Evolutionary conservation across 306 rosid species (phyloP), one percentile per base, ranked within the genome.

Genomic region (Spatholobus suberectus): DNA sequence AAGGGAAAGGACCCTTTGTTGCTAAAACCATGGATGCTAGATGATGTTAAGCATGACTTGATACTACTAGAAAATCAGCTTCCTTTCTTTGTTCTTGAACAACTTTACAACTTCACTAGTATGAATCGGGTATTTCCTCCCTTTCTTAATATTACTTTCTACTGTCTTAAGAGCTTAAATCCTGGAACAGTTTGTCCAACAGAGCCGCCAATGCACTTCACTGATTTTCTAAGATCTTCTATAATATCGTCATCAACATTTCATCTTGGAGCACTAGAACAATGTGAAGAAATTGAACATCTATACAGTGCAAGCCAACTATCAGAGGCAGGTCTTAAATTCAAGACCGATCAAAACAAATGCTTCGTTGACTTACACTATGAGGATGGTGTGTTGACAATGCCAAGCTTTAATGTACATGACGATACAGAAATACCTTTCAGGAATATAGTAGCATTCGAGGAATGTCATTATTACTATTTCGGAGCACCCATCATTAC

Each of bases 371-470:
- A 80, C 27, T 58, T 90, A 20, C 1, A 9, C 1, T 90, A 67
- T 47, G 0, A 12, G 0, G 17, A 74, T 1, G 78, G 80, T 38
- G 34, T 18, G 6, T 72, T 90, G 40, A 49, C 55, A 62, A 88
- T 88, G 70, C 87, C 90, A 3, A 4, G 18, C 6, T 32, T 83
- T 4, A 26, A 6, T 15, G 11, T 79, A 20, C 0, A 37, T 27
- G 78, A 21, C 11, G 1, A 9, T 1, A 68, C 82, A 1, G 85
- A 86, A 65, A 13, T 57, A 11, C 4, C 13, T 5, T 5, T 79
- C 46, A 29, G 86, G 17, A 88, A 84, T 17, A 5, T 82, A 5
- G 0, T 86, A 2, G 89, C 88, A 6, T 87, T 85, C 29, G 93
- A 89, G 81, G 79, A 73, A 26, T 77, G 86, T 27, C 75, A 80